Percentiles rank a stretch among this genome's conserved stretches.
phyloP scores from a whole-genome alignment of 345 rosid species.

The Sisymbrium altissimum region DNA sequence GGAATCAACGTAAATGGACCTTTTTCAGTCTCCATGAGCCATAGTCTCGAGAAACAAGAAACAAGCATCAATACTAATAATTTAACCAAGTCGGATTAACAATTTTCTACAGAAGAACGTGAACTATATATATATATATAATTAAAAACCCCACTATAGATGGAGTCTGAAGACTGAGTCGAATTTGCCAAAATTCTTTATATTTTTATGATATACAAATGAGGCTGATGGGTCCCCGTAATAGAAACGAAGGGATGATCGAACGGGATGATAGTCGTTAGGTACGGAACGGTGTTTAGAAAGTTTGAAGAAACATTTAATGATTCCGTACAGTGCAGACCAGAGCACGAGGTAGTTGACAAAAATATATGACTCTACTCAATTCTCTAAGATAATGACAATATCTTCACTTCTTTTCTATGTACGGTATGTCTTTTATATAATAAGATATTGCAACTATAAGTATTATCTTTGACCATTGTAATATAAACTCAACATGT shows the following conservation, averaged over 20 bases:
- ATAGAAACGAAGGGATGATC: not conserved
- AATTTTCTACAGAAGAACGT: too few species aligned
- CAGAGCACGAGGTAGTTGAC: conserved; percentile 30
- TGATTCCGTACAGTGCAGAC: conserved; percentile 29
- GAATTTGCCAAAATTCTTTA: not conserved
- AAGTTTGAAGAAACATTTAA: conserved; percentile 16
- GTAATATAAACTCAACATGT: not conserved
- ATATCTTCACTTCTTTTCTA: conserved; percentile 11
- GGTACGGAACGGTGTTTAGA: not conserved
- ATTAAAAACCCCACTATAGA: too few species aligned
- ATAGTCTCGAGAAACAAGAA: too few species aligned
- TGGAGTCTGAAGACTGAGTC: too few species aligned
- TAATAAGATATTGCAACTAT: not conserved
- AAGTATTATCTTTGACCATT: conserved; percentile 8
- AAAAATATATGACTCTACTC: not conserved
- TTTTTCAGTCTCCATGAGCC: too few species aligned
- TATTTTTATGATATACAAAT: not conserved
- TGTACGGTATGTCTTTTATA: conserved; percentile 17
- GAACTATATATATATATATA: too few species aligned
- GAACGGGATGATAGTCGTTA: not conserved
- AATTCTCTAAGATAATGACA: not conserved
- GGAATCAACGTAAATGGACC: too few species aligned
- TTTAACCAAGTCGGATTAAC: too few species aligned
- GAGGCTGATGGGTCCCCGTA: not conserved
- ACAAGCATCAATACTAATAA: too few species aligned